Evolutionary conservation across 2,329 filamentous ascomycete species (phyloP), one percentile per base, ranked within the genome.

Genomic region (Sclerotinia nivalis): DNA sequence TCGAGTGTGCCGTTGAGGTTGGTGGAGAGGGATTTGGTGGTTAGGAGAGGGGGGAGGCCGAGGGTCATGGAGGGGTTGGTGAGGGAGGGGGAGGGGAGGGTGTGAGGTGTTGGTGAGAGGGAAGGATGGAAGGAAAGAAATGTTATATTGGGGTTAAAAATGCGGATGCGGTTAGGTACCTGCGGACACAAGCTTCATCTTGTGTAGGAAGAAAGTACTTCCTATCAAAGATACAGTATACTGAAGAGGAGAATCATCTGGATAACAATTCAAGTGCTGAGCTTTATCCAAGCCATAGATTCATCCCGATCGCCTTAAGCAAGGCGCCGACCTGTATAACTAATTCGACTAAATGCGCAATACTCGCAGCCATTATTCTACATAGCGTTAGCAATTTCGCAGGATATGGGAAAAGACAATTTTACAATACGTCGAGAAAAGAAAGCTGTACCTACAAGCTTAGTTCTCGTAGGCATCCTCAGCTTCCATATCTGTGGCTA

Each of bases 1-100:
- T 68, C 43, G 31, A 70, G 59, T 70, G 62, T 71, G 15, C 69
- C 71, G 40, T 70, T 67, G 66, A 70, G 69, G 58, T 60, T 75
- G 50, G 55, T 70, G 13, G 45, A 52, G 34, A 71, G 25, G 22
- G 59, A 64, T 31, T 47, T 68, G 52, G 69, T 59, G 28, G 37
- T 25, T 52, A 28, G 61, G 40, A 50, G 22, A 31, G 20, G 13
- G 47, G 4, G 34, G 37, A 60, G 64, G 34, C 45, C 31, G 31
- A 60, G 31, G 62, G 43, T 68, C 43, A 68, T 68, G 64, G 47
- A 49, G 1, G 69, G 69, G 8, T 68, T 71, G 15, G 13, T 68
- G 13, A 20, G n/a, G 4, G 25, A 40, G 22, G 54, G 9, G 7
- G 55, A 40, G 15, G 54, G 18, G 18, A 49, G 10, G 25, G 25